These are phyloP conservation scores for Fomitopsis schrenkii DNA, from an alignment of 1,284 basidiomycete species.

Conservation along the genomic window DNA sequence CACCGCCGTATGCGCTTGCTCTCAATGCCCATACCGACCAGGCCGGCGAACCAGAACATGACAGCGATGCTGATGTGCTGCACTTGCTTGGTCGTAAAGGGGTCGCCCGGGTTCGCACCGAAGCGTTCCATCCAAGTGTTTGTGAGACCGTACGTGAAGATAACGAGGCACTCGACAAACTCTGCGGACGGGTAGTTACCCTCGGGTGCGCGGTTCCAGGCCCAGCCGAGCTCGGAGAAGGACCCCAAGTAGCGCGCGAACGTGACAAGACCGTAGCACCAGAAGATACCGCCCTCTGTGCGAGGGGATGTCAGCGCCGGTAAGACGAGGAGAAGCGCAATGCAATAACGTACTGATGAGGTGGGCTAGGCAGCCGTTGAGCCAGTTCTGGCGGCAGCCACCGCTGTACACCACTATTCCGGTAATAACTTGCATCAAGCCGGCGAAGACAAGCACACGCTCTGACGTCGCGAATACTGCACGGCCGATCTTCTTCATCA, in stretches of 20 bases:
- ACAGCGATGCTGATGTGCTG: slow-evolving; percentile 95
- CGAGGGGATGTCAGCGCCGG: slow-evolving; percentile 1
- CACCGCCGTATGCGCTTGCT: slow-evolving; percentile 68
- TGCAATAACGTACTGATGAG: slow-evolving; percentile 71
- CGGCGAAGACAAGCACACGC: slow-evolving; percentile 63
- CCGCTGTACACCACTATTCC: slow-evolving; percentile 82
- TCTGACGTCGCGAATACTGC: slow-evolving; percentile 52
- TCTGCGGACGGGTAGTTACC: slow-evolving; percentile 68
- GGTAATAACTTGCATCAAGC: slow-evolving; percentile 58
- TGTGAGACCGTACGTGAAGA: slow-evolving; percentile 86
- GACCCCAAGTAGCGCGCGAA: slow-evolving; percentile 92
- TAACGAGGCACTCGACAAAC: slow-evolving; percentile 83
- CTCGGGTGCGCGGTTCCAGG: slow-evolving; percentile 79
- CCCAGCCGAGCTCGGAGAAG: slow-evolving; percentile 88
- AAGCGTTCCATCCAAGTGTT: slow-evolving; percentile 99
- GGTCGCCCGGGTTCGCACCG: slow-evolving; percentile 76
- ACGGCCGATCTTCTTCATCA: slow-evolving; percentile 39
- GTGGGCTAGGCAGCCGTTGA: slow-evolving; percentile 88
- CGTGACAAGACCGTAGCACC: slow-evolving; percentile 85
- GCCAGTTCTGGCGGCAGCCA: slow-evolving; percentile 70
- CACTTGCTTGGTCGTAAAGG: slow-evolving; percentile 89
- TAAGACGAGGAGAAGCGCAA: neutral
- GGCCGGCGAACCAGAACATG: slow-evolving; percentile 96
- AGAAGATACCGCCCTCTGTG: slow-evolving; percentile 85
- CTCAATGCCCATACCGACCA: slow-evolving; percentile 89